A percentile compares a stretch with the other conserved stretches of the same genome.
phyloP scores from a whole-genome alignment of 768 basidiomycete species.

The Boletus reticulatus region DNA sequence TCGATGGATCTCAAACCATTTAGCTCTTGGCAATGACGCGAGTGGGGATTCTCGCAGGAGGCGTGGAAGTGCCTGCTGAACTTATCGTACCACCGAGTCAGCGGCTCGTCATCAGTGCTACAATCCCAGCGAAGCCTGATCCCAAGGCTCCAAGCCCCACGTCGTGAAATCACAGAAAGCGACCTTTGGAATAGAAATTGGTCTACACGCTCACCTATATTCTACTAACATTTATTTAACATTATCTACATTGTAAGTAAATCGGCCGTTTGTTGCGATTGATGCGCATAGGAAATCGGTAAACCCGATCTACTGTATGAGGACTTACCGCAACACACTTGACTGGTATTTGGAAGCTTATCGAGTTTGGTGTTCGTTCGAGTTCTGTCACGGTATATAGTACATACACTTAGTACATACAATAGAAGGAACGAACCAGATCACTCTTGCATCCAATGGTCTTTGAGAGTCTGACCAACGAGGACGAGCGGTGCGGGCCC shows the following conservation, averaged over 20 bases:
- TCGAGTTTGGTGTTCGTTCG: conserved; percentile 1
- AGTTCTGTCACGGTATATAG: too few species aligned
- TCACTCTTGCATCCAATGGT: too few species aligned
- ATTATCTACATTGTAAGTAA: conserved; percentile 1
- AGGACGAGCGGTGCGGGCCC: too few species aligned
- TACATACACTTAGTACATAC: conserved; percentile 1
- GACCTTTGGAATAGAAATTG: background rate
- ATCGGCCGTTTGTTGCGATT: background rate
- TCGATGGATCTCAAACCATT: background rate
- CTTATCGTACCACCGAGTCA: conserved; percentile 46
- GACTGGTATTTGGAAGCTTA: background rate
- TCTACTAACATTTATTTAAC: conserved; percentile 1
- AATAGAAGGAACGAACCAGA: too few species aligned
- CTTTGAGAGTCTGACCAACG: too few species aligned
- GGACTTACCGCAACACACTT: too few species aligned
- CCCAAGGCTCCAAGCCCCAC: background rate
- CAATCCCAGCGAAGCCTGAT: conserved; percentile 6
- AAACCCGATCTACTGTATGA: conserved; percentile 2
- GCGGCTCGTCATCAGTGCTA: conserved; percentile 32
- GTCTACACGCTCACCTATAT: background rate
- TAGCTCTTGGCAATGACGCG: conserved; percentile 74
- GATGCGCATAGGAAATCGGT: background rate
- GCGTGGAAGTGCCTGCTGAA: conserved; percentile 50
- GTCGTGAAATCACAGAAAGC: background rate
- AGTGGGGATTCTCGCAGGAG: conserved; percentile 63